These are phyloP conservation scores for Pseudogymnoascus sp. DNA, from an alignment of 2,329 filamentous ascomycete species.

Conservation along the genomic window DNA sequence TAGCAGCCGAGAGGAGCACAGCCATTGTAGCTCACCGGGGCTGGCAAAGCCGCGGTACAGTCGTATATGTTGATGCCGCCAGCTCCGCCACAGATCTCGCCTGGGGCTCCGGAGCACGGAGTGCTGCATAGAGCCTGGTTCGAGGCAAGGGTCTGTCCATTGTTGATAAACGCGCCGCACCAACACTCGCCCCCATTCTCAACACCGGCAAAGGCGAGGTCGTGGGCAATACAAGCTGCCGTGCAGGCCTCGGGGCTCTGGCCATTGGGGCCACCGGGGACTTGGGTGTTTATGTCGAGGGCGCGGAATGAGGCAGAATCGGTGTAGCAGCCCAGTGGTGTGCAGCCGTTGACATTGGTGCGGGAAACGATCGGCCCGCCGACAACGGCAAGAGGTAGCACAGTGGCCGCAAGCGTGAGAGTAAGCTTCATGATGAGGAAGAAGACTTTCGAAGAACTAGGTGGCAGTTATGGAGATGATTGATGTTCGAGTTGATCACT, in stretches of 20 bases:
- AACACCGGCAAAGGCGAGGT: conserved; percentile 30
- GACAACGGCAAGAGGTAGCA: not conserved
- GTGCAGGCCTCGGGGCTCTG: not conserved
- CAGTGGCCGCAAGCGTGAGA: not conserved
- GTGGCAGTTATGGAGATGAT: not conserved
- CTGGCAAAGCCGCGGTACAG: not conserved
- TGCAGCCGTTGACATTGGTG: conserved; percentile 2
- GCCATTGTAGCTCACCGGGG: not conserved
- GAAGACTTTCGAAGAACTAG: not conserved
- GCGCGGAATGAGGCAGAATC: conserved; percentile 5
- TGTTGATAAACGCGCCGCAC: conserved; percentile 24
- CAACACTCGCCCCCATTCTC: conserved; percentile 35
- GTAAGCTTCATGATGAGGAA: not conserved
- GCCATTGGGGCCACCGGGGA: not conserved
- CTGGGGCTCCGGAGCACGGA: conserved; percentile 9
- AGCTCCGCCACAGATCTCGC: conserved; percentile 14
- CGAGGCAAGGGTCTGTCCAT: conserved; percentile 8
- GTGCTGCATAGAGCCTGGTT: conserved; percentile 11
- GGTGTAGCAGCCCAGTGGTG: conserved; percentile 9
- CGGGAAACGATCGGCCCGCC: not conserved
- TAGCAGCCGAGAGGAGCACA: conserved; percentile 9
- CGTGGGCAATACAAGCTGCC: not conserved
- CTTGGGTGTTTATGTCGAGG: conserved; percentile 15
- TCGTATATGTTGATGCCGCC: conserved; percentile 11
- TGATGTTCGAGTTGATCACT: not conserved